Evolutionary conservation across 2,329 filamentous ascomycete genomes (phyloP).

Genomic region (Drechmeria coniospora): DNA sequence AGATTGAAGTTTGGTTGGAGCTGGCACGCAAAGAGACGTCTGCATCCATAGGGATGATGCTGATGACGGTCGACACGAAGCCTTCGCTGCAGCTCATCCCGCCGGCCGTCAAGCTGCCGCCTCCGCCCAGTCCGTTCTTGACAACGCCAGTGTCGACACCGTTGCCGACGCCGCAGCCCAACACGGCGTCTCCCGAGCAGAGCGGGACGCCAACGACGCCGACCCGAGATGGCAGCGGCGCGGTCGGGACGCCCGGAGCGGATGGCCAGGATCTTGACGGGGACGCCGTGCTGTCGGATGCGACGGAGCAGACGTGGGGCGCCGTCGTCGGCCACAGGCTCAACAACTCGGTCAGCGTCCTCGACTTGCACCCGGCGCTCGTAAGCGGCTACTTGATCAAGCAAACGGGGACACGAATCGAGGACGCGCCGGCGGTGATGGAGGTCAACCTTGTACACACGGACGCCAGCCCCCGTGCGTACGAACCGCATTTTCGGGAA

Average conservation of each 20-base stretch:
- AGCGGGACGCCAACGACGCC: conserved; percentile 35
- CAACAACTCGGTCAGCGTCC: conserved; percentile 39
- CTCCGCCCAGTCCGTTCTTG: conserved; percentile 29
- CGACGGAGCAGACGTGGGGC: conserved; percentile 63
- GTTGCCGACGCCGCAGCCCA: conserved; percentile 49
- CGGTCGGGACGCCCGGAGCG: conserved; percentile 30
- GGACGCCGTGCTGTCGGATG: conserved; percentile 56
- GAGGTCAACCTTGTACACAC: conserved; percentile 49
- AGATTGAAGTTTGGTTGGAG: conserved; percentile 44
- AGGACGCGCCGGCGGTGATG: conserved; percentile 44
- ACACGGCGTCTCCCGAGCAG: conserved; percentile 45
- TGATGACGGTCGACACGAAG: conserved; percentile 49
- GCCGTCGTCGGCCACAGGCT: conserved; percentile 53
- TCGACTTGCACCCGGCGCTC: conserved; percentile 40
- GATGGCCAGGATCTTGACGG: conserved; percentile 25
- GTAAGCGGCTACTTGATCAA: conserved; percentile 53
- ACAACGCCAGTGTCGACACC: conserved; percentile 56
- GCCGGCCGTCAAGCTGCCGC: conserved; percentile 32
- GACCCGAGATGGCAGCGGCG: conserved; percentile 18
- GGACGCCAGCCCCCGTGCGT: conserved; percentile 32
- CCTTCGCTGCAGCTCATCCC: conserved; percentile 50
- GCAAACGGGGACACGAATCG: conserved; percentile 36
- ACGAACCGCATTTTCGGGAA: conserved; percentile 54
- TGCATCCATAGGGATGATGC: conserved; percentile 36
- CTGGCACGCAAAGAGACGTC: conserved; percentile 36